phyloP scores from a whole-genome alignment of 768 basidiomycete species.

The Suillus fuscotomentosus region DNA sequence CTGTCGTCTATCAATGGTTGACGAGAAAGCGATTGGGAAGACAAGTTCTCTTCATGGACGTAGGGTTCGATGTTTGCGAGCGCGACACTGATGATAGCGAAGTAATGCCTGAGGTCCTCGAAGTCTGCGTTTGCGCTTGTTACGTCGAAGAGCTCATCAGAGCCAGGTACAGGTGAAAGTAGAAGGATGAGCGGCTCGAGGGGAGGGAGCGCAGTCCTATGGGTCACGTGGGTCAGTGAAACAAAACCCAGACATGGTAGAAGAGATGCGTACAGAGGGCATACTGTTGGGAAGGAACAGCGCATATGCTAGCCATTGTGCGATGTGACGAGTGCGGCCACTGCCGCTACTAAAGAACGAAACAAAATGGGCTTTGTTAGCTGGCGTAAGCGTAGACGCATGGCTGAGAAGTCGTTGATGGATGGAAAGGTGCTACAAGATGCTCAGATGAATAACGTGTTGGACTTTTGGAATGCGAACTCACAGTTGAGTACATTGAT shows the following conservation, averaged over 20 bases:
- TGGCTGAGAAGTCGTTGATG: conserved; percentile 45
- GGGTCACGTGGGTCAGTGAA: not conserved
- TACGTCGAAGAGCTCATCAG: conserved; percentile 50
- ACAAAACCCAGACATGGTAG: not conserved
- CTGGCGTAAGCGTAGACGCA: conserved; percentile 38
- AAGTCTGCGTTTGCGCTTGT: conserved; percentile 58
- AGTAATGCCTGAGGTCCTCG: conserved; percentile 52
- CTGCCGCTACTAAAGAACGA: conserved; percentile 52
- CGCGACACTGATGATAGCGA: conserved; percentile 57
- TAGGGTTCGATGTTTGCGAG: conserved; percentile 60
- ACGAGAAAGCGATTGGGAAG: conserved; percentile 12
- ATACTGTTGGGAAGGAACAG: conserved; percentile 11
- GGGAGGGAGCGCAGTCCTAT: conserved; percentile 49
- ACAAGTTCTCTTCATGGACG: conserved; percentile 43
- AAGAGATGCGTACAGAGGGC: conserved; percentile 14
- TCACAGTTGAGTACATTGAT: conserved; percentile 32
- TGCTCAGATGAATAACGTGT: not conserved
- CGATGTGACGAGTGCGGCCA: conserved; percentile 50
- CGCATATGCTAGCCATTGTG: conserved; percentile 54
- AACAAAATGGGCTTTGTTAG: conserved; percentile 51
- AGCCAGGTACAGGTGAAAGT: conserved; percentile 45
- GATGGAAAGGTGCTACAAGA: conserved; percentile 45
- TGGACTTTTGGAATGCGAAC: conserved; percentile 5
- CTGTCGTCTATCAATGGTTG: conserved; percentile 17
- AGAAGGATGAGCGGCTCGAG: conserved; percentile 48